Percentiles rank a stretch among this genome's conserved stretches.
Conservation (phyloP, 805 yeast species). For the Candida ulmi region DNA sequence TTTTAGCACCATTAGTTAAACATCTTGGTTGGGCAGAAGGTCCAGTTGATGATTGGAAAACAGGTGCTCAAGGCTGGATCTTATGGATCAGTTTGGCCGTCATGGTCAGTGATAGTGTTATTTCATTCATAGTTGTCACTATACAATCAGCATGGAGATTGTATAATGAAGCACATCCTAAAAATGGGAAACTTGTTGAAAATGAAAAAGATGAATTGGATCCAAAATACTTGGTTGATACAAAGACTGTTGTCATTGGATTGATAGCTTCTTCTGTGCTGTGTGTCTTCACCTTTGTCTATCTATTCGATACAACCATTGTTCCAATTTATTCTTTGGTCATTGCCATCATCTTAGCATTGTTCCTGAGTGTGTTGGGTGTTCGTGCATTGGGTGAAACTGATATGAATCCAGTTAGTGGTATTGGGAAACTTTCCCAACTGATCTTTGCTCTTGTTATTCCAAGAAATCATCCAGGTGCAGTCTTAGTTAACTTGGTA, state of each 20-base stretch:
- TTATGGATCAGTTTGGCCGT: conserved; percentile 89
- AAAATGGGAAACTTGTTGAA: not conserved
- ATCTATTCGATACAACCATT: conserved; percentile 57
- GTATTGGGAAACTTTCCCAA: conserved; percentile 92
- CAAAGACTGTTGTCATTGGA: conserved; percentile 49
- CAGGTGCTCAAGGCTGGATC: conserved; percentile 96
- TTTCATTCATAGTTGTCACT: conserved; percentile 66
- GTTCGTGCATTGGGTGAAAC: conserved; percentile 96
- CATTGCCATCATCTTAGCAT: conserved; percentile 67
- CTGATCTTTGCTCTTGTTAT: conserved; percentile 77
- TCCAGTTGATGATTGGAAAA: conserved; percentile 84
- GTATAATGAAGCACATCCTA: conserved; percentile 1
- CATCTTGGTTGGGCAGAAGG: conserved; percentile 83
- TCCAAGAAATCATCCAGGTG: conserved; percentile 71
- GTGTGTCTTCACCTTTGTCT: conserved; percentile 59
- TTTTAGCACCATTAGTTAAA: conserved; percentile 78
- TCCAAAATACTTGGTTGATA: conserved; percentile 44
- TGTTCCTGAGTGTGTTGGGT: conserved; percentile 77
- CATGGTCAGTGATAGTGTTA: conserved; percentile 88
- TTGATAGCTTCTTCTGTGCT: conserved; percentile 57
- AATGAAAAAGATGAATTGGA: conserved; percentile 23
- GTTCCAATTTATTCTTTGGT: conserved; percentile 69
- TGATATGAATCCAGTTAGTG: conserved; percentile 93
- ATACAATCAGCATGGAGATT: conserved; percentile 32
- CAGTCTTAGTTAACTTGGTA: conserved; percentile 76